Evolutionary conservation across 352 stramenopile genomes (phyloP), one percentile per base, ranked within the genome.

Genomic region (Phytophthora constricta): DNA sequence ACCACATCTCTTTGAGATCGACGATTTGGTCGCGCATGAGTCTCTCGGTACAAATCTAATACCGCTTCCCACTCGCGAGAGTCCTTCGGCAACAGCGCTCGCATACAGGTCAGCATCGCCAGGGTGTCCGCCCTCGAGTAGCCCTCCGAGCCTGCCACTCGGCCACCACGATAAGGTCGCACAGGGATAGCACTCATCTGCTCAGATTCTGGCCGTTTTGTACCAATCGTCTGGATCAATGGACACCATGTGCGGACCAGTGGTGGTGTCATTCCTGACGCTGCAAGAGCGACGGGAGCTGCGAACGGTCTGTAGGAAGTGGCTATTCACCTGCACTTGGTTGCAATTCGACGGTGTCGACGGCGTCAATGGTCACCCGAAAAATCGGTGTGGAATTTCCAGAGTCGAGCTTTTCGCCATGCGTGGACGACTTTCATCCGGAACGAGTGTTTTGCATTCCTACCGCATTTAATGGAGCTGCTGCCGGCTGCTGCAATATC

Each of bases 361-460:
- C 11, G 42, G 37, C 28, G 19, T 5, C 31, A 31, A 28, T 17
- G 46, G 71, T 31, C 75, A 86, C 33, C 73, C 70, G 11, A 66
- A 46, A 89, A 89, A 51, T 88, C 79, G 13, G 58, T 74, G 45
- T 83, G 81, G 71, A 88, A 87, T 53, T 53, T 86, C 5, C 42
- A 63, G 20, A 86, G 77, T 64, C 77, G 78, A 4, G 74, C 72
- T 34, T 92, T 90, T 42, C 77, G 78, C 31, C 80, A 89, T 43
- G 28, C 51, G 9, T 92, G 84, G 84, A 73, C 75, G 48, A 76
- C 79, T 22, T 90, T 87, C 53, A 70, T 90, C 41, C 79, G 79
- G 26, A 46, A 37, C 22, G 42, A 80, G 42, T 75, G 68, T 19
- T 56, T 71, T 19, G 59, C 67, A 31, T 74, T 90, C 46, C 53